Evolutionary conservation across 2,329 filamentous ascomycete species (phyloP), one percentile per base, ranked within the genome.

Genomic region (Fulvia fulva): DNA sequence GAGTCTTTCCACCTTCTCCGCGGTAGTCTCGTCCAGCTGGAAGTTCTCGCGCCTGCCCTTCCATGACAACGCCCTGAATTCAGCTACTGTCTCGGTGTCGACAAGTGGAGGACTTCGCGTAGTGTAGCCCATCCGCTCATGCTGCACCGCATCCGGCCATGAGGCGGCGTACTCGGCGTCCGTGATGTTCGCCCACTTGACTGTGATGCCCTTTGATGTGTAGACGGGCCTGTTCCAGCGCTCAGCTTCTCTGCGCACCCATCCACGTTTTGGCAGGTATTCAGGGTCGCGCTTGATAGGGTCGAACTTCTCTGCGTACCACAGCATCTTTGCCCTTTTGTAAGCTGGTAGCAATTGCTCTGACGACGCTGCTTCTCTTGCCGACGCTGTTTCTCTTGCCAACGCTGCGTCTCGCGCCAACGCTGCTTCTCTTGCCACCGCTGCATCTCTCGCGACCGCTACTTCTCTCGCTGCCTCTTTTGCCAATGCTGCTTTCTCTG

Each of bases 151-250:
- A 7, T 56, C 51, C 2, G 73, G 73, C 73, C 73, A 75, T 16
- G 51, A 53, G 26, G 66, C 63, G 7, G 73, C 73, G 56, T 65
- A 74, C 49, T 75, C 71, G n/a, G 70, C 68, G 59, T 75, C 73
- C n/a, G 73, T 59, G 1, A 68, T 56, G 61, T 75, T 69, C n/a
- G 66, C 62, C 73, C 73, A 75, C 51, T 68, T 61, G 50, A 75
- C 63, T 7, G 53, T 66, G 9, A 73, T 63, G 49, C 70, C 70
- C 43, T 70, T 59, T 25, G 60, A 58, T 26, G 59, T 63, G 59
- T 67, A 70, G 22, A 64, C 51, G 9, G 66, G 62, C 19, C 53
- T 41, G 26, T 60, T 52, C 32, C 56, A 50, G 28, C 64, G 45
- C 5, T 55, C 60, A 19, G 50, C 25, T 11, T 54, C 46, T 16